Percentiles rank a stretch among this genome's conserved stretches.
phyloP scores from a whole-genome alignment of 2,329 filamentous ascomycete genomes.

The Metarhizium robertsii region DNA sequence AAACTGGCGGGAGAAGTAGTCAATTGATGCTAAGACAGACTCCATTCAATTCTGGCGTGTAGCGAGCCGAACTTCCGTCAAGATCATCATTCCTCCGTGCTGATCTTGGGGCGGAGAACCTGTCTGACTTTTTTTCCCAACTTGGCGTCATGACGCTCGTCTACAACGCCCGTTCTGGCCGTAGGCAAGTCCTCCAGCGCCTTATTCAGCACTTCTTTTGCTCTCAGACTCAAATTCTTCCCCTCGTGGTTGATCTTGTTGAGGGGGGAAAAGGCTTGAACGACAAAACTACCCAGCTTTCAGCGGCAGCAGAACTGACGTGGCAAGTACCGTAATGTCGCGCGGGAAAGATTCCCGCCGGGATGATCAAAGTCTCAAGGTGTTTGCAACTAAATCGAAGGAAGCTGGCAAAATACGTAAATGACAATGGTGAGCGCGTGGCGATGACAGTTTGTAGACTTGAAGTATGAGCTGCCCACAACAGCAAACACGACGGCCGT shows the following conservation, averaged over 20 bases:
- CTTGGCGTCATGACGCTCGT: background rate
- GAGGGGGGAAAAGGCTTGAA: background rate
- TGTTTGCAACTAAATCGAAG: background rate
- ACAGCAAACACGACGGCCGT: background rate
- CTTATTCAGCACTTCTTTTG: background rate
- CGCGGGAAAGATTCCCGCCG: background rate
- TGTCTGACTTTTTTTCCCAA: too few species aligned
- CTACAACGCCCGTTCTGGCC: background rate
- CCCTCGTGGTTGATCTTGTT: background rate
- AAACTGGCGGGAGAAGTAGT: too few species aligned
- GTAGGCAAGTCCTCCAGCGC: background rate
- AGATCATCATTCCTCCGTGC: too few species aligned
- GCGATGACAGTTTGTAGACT: background rate
- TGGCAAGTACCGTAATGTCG: background rate
- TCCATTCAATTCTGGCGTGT: too few species aligned
- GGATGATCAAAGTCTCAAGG: background rate
- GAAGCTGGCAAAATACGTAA: background rate
- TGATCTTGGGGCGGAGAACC: too few species aligned
- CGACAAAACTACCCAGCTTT: background rate
- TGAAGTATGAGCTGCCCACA: background rate
- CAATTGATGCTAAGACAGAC: too few species aligned
- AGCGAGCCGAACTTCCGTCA: too few species aligned
- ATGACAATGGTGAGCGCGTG: background rate
- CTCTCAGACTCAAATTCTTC: background rate
- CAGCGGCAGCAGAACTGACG: background rate